A percentile compares a stretch with the other conserved stretches of the same genome.
Conservation (phyloP, 129 eudicot species). For the Escallonia herrerae region DNA sequence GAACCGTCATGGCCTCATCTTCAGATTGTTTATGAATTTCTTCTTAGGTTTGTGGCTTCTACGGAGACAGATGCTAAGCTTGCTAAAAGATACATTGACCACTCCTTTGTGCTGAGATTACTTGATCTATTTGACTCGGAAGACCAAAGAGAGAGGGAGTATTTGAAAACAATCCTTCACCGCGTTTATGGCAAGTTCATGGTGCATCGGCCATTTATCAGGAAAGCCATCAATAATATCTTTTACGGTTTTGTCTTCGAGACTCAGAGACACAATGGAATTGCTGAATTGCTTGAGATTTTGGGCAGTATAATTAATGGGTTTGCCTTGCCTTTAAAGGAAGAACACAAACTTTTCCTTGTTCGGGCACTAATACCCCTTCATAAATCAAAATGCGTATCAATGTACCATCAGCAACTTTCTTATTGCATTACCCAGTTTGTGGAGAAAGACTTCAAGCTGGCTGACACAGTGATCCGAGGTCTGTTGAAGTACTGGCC, state of each 20-base stretch:
- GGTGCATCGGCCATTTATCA: conserved; percentile 69
- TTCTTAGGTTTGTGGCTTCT: conserved; percentile 64
- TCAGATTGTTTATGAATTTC: conserved; percentile 69
- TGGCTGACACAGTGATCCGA: conserved; percentile 56
- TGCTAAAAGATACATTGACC: conserved; percentile 54
- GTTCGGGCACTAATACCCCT: conserved; percentile 65
- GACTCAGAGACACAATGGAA: conserved; percentile 43
- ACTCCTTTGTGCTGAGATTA: conserved; percentile 43
- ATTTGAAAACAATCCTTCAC: conserved; percentile 61
- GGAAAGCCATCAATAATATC: conserved; percentile 51
- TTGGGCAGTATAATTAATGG: conserved; percentile 61
- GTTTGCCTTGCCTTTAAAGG: conserved; percentile 55
- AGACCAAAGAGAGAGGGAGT: conserved; percentile 75
- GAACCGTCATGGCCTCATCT: conserved; percentile 84
- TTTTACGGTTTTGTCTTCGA: conserved; percentile 45
- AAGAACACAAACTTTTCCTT: conserved; percentile 53
- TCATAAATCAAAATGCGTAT: conserved; percentile 53
- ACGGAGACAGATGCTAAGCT: conserved; percentile 54
- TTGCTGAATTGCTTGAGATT: conserved; percentile 50
- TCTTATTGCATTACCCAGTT: conserved; percentile 66
- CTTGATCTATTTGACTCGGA: conserved; percentile 59
- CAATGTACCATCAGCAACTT: conserved; percentile 64
- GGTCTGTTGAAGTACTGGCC: conserved; percentile 80
- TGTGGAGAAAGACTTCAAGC: conserved; percentile 60
- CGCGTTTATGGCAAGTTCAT: conserved; percentile 54